Conservation (phyloP, 164 flowering plant genomes). For the Macadamia tetraphylla region DNA sequence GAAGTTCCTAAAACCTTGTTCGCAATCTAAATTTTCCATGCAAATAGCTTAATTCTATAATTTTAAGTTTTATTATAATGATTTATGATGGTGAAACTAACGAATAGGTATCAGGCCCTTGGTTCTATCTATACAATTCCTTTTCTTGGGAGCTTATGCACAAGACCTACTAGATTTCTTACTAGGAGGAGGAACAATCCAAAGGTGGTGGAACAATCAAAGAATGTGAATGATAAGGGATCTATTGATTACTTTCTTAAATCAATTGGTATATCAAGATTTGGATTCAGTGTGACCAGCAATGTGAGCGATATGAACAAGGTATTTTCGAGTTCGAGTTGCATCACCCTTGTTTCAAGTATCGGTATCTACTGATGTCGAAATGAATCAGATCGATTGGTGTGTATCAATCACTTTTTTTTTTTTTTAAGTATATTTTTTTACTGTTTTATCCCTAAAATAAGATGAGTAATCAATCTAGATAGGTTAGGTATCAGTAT, state of each 20-base stretch:
- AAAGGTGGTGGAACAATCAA: constrained; percentile 73
- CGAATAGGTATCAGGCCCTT: constrained; percentile 42
- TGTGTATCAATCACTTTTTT: too few relatives aligned
- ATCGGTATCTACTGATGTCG: too few relatives aligned
- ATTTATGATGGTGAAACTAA: too few relatives aligned
- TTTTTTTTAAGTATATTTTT: too few relatives aligned
- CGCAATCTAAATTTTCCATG: too few relatives aligned
- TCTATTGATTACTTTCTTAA: constrained; percentile 32
- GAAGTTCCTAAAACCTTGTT: too few relatives aligned
- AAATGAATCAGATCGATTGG: too few relatives aligned
- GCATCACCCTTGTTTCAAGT: constrained; percentile 46
- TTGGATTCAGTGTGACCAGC: constrained; percentile 58
- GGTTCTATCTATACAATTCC: constrained; percentile 52
- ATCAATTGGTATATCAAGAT: constrained; percentile 29
- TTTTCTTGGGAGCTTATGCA: constrained; percentile 49
- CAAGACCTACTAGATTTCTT: constrained; percentile 51
- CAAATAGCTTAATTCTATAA: too few relatives aligned
- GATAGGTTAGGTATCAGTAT: too few relatives aligned
- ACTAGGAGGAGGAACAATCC: constrained; percentile 25
- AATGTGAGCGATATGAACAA: constrained; percentile 51
- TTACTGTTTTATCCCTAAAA: too few relatives aligned
- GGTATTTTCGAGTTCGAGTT: constrained; percentile 57
- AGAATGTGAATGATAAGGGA: constrained; percentile 62
- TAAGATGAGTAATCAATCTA: too few relatives aligned
- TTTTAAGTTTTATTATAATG: too few relatives aligned